Evolutionary conservation across 2,329 filamentous ascomycete genomes (phyloP).

Genomic region (Hypoxylon sp.): DNA sequence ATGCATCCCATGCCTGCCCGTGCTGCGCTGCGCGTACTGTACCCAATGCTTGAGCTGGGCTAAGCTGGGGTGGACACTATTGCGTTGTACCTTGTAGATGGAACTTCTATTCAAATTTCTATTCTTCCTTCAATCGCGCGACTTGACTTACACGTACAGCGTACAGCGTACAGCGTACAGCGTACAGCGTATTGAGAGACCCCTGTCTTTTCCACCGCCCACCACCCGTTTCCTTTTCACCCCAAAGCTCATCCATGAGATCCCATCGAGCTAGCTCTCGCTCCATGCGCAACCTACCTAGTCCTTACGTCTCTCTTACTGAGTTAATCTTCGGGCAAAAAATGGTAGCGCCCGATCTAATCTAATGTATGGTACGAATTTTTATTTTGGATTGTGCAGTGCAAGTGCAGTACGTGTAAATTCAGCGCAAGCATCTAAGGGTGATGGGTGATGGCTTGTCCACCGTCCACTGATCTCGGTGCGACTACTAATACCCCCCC

Average conservation of each 20-base stretch:
- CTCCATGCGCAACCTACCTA: slow-evolving; percentile 18
- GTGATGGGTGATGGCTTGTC: background rate
- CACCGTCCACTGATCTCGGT: slow-evolving; percentile 24
- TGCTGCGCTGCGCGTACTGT: background rate
- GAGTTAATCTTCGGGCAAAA: slow-evolving; percentile 18
- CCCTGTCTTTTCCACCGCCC: background rate
- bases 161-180: background rate
- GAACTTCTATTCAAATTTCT: slow-evolving; percentile 29
- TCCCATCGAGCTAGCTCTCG: slow-evolving; percentile 25
- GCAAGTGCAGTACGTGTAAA: slow-evolving; percentile 19
- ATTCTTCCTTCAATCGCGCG: slow-evolving; percentile 39
- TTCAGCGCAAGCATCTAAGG: slow-evolving; percentile 22
- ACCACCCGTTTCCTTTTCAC: background rate
- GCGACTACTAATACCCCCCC: slow-evolving; percentile 29
- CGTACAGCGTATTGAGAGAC: background rate
- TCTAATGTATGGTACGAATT: slow-evolving; percentile 27
- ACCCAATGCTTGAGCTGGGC: slow-evolving; percentile 32
- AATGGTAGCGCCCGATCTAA: slow-evolving; percentile 23
- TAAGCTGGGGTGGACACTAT: slow-evolving; percentile 31
- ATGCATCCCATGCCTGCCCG: slow-evolving; percentile 4
- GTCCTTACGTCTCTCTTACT: slow-evolving; percentile 8
- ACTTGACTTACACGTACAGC: slow-evolving; percentile 2
- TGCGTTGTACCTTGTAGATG: slow-evolving; percentile 23
- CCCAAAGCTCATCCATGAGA: slow-evolving; percentile 22
- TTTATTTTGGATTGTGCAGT: slow-evolving; percentile 14